A percentile compares a stretch with the other conserved stretches of the same genome.
Conservation (phyloP, 306 rosid species). For the Pterocarpus santalinus region DNA sequence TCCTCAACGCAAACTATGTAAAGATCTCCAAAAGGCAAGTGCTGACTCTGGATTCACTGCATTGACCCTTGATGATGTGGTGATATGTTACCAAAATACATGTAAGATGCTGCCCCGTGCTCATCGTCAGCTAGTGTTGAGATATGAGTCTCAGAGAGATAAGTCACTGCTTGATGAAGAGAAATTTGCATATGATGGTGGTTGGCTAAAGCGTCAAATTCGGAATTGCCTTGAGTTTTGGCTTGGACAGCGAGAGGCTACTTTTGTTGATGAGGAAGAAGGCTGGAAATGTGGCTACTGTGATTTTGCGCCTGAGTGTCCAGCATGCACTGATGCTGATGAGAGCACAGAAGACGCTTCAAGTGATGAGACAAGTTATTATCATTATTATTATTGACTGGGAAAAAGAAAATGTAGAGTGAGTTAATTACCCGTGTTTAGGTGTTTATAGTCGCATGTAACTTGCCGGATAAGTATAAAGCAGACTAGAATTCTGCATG, state of each 20-base stretch:
- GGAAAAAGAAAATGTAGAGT: neutral
- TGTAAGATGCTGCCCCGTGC: constrained; percentile 59
- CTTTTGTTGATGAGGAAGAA: constrained; percentile 65
- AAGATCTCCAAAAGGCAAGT: constrained; percentile 53
- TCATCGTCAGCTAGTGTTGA: constrained; percentile 59
- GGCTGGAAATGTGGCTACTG: constrained; percentile 73
- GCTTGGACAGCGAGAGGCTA: constrained; percentile 78
- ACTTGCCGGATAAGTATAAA: no score
- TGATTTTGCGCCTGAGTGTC: constrained; percentile 57
- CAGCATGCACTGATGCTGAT: constrained; percentile 38
- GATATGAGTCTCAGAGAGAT: constrained; percentile 77
- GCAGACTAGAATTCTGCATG: neutral
- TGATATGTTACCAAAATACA: constrained; percentile 55
- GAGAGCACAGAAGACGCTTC: constrained; percentile 22
- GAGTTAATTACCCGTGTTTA: neutral
- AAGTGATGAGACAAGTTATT: constrained; percentile 42
- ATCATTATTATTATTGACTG: neutral
- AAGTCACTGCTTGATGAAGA: constrained; percentile 71
- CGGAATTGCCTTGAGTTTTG: constrained; percentile 66
- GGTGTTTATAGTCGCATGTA: no score
- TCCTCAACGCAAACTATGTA: constrained; percentile 52
- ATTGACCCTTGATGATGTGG: constrained; percentile 65
- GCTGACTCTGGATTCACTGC: constrained; percentile 59
- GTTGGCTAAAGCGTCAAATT: constrained; percentile 65
- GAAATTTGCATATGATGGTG: constrained; percentile 55